Conservation (phyloP, 495 filamentous ascomycete genomes). For the Xylona heveae region DNA sequence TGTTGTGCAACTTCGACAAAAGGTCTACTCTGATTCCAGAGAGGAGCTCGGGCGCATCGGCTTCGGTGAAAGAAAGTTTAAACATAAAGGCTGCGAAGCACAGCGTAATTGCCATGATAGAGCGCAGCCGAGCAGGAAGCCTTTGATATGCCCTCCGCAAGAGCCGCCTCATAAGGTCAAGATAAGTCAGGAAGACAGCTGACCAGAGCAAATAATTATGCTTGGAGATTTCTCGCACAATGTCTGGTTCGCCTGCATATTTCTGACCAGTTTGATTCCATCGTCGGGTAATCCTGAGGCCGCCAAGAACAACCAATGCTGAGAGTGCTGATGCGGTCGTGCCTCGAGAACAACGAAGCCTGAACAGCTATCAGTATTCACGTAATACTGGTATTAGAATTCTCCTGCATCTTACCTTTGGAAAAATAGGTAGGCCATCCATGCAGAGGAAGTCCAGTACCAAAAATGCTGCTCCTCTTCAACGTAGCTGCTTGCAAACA, state of each 20-base stretch:
- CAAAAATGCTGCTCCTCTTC: slow-evolving; percentile 98
- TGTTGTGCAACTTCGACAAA: slow-evolving; percentile 19
- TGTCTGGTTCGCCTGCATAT: slow-evolving; percentile 69
- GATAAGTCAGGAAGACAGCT: slow-evolving; percentile 51
- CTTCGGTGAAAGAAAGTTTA: slow-evolving; percentile 60
- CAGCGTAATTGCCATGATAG: slow-evolving; percentile 14
- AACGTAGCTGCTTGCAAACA: slow-evolving; percentile 95
- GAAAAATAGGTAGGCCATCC: slow-evolving; percentile 43
- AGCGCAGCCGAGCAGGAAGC: slow-evolving; percentile 10
- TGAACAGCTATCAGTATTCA: too few relatives aligned
- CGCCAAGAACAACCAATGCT: slow-evolving; percentile 14
- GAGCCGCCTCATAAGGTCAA: slow-evolving; percentile 20
- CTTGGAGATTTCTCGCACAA: slow-evolving; percentile 39
- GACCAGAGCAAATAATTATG: slow-evolving; percentile 49
- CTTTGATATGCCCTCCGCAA: slow-evolving; percentile 12
- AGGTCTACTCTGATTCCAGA: slow-evolving; percentile 24
- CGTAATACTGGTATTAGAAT: too few relatives aligned
- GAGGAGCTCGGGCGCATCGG: slow-evolving; percentile 74
- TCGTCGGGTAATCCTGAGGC: slow-evolving; percentile 41
- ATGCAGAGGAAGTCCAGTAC: slow-evolving; percentile 76
- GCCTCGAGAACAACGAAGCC: background rate
- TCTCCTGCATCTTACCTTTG: slow-evolving; percentile 1
- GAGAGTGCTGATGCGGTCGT: slow-evolving; percentile 1
- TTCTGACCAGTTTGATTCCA: slow-evolving; percentile 99
- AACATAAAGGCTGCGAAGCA: slow-evolving; percentile 44